Conservation (phyloP, 2,329 filamentous ascomycete species). For the Dissoconium aciculare region DNA sequence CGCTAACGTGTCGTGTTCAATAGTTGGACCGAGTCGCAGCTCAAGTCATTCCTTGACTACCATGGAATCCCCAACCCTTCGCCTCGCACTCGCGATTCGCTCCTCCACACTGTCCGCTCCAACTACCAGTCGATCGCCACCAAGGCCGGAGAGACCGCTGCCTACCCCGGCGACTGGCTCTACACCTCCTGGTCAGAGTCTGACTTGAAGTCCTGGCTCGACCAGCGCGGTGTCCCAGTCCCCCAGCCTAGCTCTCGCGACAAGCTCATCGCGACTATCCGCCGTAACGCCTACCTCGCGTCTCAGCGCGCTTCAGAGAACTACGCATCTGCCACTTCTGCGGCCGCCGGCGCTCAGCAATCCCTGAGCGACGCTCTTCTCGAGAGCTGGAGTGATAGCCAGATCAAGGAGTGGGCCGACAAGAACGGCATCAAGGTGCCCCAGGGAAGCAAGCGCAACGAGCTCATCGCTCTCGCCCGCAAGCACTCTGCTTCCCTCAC, state of each 20-base stretch:
- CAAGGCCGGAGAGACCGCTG: slow-evolving; percentile 56
- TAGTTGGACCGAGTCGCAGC: slow-evolving; percentile 82
- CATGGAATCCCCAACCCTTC: slow-evolving; percentile 77
- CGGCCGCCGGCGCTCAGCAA: slow-evolving; percentile 46
- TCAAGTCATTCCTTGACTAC: slow-evolving; percentile 85
- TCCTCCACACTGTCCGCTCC: slow-evolving; percentile 62
- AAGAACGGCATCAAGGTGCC: slow-evolving; percentile 81
- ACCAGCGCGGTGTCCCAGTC: slow-evolving; percentile 68
- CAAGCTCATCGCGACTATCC: slow-evolving; percentile 73
- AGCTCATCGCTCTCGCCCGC: slow-evolving; percentile 76
- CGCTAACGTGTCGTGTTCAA: slow-evolving; percentile 28
- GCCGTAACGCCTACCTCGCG: slow-evolving; percentile 62
- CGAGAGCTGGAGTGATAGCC: slow-evolving; percentile 74
- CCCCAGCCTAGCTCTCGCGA: slow-evolving; percentile 77
- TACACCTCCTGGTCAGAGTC: slow-evolving; percentile 86
- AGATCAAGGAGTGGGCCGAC: slow-evolving; percentile 86
- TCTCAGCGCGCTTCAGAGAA: slow-evolving; percentile 37
- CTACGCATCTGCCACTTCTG: slow-evolving; percentile 46
- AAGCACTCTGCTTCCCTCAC: slow-evolving; percentile 65
- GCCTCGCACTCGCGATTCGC: slow-evolving; percentile 67
- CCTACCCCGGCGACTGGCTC: slow-evolving; percentile 92
- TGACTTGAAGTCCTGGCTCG: slow-evolving; percentile 85
- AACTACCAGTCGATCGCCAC: slow-evolving; percentile 69
- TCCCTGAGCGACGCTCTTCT: slow-evolving; percentile 71
- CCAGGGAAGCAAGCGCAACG: slow-evolving; percentile 79